Evolutionary conservation across 768 basidiomycete genomes (phyloP).

Genomic region (Lactifluus hygrophoroides): DNA sequence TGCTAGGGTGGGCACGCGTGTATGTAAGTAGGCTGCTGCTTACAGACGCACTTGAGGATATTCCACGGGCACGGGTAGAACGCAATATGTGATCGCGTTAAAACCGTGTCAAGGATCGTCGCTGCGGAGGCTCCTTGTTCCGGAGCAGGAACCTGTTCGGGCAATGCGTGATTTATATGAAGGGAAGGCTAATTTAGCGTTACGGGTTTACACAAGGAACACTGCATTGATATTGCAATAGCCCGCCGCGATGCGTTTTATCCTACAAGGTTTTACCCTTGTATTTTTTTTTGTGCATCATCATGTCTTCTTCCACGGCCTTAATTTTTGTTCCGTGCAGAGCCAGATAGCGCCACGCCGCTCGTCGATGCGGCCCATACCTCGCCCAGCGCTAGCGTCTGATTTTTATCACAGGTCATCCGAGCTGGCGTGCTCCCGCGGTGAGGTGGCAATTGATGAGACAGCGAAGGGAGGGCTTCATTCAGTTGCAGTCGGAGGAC

Average conservation of each 20-base stretch:
- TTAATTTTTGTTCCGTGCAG: not conserved
- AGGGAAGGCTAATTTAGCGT: slow-evolving; percentile 1
- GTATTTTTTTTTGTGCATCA: too few species aligned
- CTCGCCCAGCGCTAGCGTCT: not conserved
- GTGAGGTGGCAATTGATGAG: not conserved
- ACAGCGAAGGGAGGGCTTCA: not conserved
- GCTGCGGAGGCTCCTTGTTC: not conserved
- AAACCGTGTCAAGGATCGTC: not conserved
- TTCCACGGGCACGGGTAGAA: slow-evolving; percentile 3
- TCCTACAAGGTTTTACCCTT: not conserved
- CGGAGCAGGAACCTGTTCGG: not conserved
- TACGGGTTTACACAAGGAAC: not conserved
- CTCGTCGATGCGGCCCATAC: not conserved
- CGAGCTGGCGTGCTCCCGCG: not conserved
- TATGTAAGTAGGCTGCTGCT: not conserved
- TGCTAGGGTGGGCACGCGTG: not conserved
- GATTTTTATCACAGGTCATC: not conserved
- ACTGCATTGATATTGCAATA: not conserved
- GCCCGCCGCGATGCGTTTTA: not conserved
- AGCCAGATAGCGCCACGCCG: not conserved
- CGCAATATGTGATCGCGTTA: not conserved
- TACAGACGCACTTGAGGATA: not conserved
- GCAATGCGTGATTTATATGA: not conserved
- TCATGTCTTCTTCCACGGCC: not conserved
- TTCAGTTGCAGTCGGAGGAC: not conserved